These are phyloP conservation scores for Fulvia fulva DNA, from an alignment of 2,329 filamentous ascomycete genomes.

Conservation along the genomic window DNA sequence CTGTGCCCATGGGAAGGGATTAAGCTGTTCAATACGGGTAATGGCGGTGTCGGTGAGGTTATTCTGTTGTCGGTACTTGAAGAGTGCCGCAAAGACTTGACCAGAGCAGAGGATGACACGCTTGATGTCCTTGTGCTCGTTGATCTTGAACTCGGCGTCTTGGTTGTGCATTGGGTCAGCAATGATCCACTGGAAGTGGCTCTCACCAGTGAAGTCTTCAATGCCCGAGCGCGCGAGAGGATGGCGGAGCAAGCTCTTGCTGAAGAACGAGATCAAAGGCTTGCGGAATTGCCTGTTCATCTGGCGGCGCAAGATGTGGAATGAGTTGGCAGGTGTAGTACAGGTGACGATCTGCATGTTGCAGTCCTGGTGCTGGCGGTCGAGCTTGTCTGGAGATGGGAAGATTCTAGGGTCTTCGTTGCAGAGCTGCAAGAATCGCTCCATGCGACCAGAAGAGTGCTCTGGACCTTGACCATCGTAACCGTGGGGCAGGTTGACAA, in stretches of 20 bases:
- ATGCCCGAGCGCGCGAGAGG: conserved; percentile 84
- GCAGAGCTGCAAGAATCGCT: conserved; percentile 93
- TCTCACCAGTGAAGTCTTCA: conserved; percentile 85
- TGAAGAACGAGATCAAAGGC: conserved; percentile 97
- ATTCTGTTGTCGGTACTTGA: conserved; percentile 85
- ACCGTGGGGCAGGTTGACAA: conserved; percentile 93
- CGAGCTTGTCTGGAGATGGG: conserved; percentile 81
- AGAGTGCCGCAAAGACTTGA: conserved; percentile 85
- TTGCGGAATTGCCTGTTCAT: conserved; percentile 99
- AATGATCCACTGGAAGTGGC: conserved; percentile 96
- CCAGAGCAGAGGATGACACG: conserved; percentile 92
- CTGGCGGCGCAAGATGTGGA: conserved; percentile 93
- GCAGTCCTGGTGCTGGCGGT: conserved; percentile 97
- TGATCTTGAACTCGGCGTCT: conserved; percentile 58
- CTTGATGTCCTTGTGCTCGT: conserved; percentile 78
- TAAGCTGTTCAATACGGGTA: conserved; percentile 93
- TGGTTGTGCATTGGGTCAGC: conserved; percentile 79
- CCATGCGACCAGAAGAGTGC: conserved; percentile 94
- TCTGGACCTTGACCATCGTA: conserved; percentile 98
- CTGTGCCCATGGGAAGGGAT: conserved; percentile 98
- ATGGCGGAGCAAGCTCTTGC: conserved; percentile 91
- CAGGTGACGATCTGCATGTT: conserved; percentile 99
- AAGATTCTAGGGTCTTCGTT: conserved; percentile 96
- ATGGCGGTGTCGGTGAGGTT: conserved; percentile 87
- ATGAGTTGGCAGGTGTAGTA: conserved; percentile 92